Percentiles rank a stretch among this genome's conserved stretches.
phyloP scores from a whole-genome alignment of 2,329 filamentous ascomycete genomes.

The Chlorencoelia australis region DNA sequence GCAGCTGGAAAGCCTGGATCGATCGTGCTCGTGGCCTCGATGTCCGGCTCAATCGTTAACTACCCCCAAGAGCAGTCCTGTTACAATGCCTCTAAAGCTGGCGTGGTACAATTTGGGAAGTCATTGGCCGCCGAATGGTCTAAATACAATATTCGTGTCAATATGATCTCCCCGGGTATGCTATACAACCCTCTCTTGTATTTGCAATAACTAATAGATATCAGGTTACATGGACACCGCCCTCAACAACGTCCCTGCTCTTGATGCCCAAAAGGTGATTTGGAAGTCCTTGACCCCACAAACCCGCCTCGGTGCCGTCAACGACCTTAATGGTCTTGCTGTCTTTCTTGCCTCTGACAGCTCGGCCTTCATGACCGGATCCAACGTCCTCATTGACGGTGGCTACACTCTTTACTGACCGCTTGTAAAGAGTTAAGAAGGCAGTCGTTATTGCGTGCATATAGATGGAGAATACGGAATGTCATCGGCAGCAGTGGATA shows the following conservation, averaged over 20 bases:
- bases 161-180: conserved; percentile 63
- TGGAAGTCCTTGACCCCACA: conserved; percentile 68
- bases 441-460: no score
- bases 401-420: conserved; percentile 26
- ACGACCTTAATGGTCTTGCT: conserved; percentile 69
- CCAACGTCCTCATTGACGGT: conserved; percentile 40
- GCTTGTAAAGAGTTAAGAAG: conserved; percentile 17
- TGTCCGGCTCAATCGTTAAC: conserved; percentile 79
- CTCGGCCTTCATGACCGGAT: conserved; percentile 67
- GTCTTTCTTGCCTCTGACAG: conserved; percentile 68
- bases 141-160: conserved; percentile 70
- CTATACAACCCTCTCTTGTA: not conserved
- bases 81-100: conserved; percentile 79
- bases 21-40: conserved; percentile 68
- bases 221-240: conserved; percentile 75
- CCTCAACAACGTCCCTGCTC: conserved; percentile 65
- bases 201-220: not conserved
- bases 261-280: conserved; percentile 74
- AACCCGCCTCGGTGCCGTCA: conserved; percentile 59
- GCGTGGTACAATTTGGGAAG: conserved; percentile 68
- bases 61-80: conserved; percentile 74
- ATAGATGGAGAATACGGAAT: no score
- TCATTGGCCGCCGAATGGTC: conserved; percentile 79
- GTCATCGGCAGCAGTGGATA: no score
- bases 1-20: conserved; percentile 58